Evolutionary conservation across 441 rosid genomes (phyloP).

Genomic region (Arabidopsis hybrid): DNA sequence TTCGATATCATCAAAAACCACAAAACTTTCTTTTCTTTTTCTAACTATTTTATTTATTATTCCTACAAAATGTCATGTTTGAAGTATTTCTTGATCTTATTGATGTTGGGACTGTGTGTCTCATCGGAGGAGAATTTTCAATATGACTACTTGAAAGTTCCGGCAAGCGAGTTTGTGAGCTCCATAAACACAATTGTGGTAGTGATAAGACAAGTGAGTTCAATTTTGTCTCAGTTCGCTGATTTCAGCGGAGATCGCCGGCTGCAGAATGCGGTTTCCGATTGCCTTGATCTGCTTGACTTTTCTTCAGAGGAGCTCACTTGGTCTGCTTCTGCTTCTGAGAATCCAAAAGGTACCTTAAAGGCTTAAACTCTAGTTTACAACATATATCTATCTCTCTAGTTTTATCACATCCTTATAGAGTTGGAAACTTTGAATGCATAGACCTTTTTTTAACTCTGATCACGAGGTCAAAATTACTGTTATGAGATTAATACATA

Average conservation of each 20-base stretch:
- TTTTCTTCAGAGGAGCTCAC: slow-evolving; percentile 70
- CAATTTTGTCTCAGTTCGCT: slow-evolving; percentile 60
- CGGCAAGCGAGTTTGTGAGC: slow-evolving; percentile 56
- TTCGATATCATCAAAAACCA: slow-evolving; percentile 29
- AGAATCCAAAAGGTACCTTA: slow-evolving; percentile 65
- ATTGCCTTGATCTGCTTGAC: slow-evolving; percentile 84
- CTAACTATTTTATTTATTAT: background rate
- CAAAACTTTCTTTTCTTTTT: slow-evolving; percentile 9
- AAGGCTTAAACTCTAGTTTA: background rate
- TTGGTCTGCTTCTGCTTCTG: slow-evolving; percentile 79
- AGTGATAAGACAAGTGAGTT: slow-evolving; percentile 52
- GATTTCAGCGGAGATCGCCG: slow-evolving; percentile 59
- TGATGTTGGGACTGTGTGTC: slow-evolving; percentile 34
- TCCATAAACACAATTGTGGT: slow-evolving; percentile 53
- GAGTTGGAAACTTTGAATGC: slow-evolving; percentile 7
- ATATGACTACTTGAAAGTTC: slow-evolving; percentile 57
- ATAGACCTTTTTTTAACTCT: background rate
- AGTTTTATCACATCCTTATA: background rate
- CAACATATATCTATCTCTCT: background rate
- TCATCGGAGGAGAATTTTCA: slow-evolving; percentile 37
- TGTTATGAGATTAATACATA: background rate
- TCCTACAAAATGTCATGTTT: slow-evolving; percentile 27
- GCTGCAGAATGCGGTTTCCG: slow-evolving; percentile 67
- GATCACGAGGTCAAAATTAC: background rate
- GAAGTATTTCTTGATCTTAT: slow-evolving; percentile 38